These are phyloP conservation scores for Cutaneotrichosporon mucoides DNA, from an alignment of 1,284 basidiomycete genomes.

Conservation along the genomic window DNA sequence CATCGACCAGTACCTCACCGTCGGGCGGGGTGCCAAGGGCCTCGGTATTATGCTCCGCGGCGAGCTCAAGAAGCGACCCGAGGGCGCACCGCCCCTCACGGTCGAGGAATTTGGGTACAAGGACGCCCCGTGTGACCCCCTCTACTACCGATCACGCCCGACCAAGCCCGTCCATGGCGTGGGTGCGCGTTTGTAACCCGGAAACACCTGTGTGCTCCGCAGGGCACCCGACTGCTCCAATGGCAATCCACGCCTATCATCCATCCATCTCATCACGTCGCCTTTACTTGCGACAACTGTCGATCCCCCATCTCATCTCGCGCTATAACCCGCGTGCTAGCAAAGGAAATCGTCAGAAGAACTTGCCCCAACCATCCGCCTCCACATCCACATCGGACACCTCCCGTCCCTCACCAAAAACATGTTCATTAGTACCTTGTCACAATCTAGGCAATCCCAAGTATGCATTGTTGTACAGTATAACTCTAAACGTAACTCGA, in stretches of 20 bases:
- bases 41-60: constrained; percentile 46
- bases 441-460: neutral
- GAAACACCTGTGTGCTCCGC: too few relatives aligned
- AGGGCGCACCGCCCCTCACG: constrained; percentile 26
- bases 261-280: too few relatives aligned
- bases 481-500: neutral
- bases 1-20: constrained; percentile 38
- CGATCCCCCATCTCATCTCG: too few relatives aligned
- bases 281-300: too few relatives aligned
- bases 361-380: neutral
- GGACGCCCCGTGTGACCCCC: constrained; percentile 8
- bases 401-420: neutral
- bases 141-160: neutral
- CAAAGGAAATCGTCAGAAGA: neutral
- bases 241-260: too few relatives aligned
- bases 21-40: constrained; percentile 46
- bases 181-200: neutral
- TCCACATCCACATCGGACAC: too few relatives aligned
- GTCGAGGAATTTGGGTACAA: constrained; percentile 42
- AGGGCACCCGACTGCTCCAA: too few relatives aligned
- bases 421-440: neutral
- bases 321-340: too few relatives aligned
- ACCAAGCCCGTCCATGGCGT: neutral
- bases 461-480: constrained; percentile 6
- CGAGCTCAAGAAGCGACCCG: constrained; percentile 35